Evolutionary conservation across 208 protist species (phyloP).

Genomic region (Naegleria lovaniensis): DNA sequence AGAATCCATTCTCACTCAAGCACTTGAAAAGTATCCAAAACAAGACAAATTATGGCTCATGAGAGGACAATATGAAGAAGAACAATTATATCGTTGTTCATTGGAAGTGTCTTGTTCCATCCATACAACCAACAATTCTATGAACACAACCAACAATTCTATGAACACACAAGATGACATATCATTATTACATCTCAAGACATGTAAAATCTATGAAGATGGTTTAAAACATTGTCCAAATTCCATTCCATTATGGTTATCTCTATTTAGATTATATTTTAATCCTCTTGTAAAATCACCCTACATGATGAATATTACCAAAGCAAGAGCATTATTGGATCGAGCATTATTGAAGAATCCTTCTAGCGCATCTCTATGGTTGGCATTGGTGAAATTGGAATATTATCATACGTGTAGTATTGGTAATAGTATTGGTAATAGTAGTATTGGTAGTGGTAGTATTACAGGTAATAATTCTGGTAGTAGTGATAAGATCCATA

Average conservation of each 20-base stretch:
- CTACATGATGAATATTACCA: conserved; percentile 27
- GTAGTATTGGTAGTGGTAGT: too few relatives aligned
- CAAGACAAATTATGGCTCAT: not conserved
- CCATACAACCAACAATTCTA: too few relatives aligned
- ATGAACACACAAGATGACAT: too few relatives aligned
- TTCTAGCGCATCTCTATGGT: conserved; percentile 54
- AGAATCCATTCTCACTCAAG: conserved; percentile 46
- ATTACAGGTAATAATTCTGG: too few relatives aligned
- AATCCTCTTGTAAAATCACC: not conserved
- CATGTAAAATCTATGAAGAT: not conserved
- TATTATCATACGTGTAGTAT: conserved; percentile 29
- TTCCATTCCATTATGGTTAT: conserved; percentile 64
- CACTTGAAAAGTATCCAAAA: conserved; percentile 50
- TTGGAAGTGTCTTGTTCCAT: not conserved
- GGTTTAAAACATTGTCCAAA: conserved; percentile 53
- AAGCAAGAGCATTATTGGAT: conserved; percentile 61
- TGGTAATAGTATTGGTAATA: conserved; percentile 37
- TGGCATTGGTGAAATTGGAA: conserved; percentile 52
- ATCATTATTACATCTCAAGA: not conserved
- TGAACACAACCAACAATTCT: too few relatives aligned
- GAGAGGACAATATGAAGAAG: conserved; percentile 12
- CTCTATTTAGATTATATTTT: conserved; percentile 33
- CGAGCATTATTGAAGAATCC: conserved; percentile 55
- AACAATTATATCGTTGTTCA: not conserved
- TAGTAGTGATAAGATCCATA: too few relatives aligned